Conservation (phyloP, 1,284 basidiomycete species). For the Inonotus hispidus region DNA sequence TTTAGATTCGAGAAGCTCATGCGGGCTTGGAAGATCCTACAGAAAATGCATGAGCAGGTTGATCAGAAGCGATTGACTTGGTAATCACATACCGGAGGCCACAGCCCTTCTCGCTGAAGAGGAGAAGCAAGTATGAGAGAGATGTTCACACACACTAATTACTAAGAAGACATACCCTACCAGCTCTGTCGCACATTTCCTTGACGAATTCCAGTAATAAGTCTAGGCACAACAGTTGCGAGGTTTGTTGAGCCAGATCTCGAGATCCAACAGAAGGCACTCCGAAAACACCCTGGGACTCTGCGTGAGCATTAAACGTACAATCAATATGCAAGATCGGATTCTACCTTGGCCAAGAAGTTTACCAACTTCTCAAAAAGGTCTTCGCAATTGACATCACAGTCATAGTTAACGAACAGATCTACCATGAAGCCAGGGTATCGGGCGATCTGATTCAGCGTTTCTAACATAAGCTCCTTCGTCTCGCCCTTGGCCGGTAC, state of each 20-base stretch:
- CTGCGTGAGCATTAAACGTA: background rate
- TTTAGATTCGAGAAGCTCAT: slow-evolving; percentile 68
- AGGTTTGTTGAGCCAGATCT: slow-evolving; percentile 67
- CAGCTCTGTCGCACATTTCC: slow-evolving; percentile 80
- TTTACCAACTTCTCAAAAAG: slow-evolving; percentile 89
- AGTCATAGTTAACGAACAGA: slow-evolving; percentile 95
- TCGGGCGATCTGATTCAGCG: slow-evolving; percentile 74
- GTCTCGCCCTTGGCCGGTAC: slow-evolving; percentile 83
- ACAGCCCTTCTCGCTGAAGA: slow-evolving; percentile 13
- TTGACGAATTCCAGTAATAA: slow-evolving; percentile 83
- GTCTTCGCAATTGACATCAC: slow-evolving; percentile 95
- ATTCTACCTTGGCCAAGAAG: slow-evolving; percentile 76
- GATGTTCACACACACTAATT: background rate
- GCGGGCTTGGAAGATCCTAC: slow-evolving; percentile 50
- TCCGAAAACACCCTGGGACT: slow-evolving; percentile 62
- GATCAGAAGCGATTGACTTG: too few species aligned
- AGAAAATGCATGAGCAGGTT: background rate
- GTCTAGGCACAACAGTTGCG: slow-evolving; percentile 89
- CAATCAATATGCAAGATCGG: background rate
- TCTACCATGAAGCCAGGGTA: slow-evolving; percentile 92
- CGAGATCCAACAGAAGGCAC: slow-evolving; percentile 52
- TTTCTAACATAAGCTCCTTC: slow-evolving; percentile 88
- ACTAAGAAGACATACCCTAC: slow-evolving; percentile 46
- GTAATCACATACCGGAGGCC: slow-evolving; percentile 14
- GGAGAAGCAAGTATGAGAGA: background rate